phyloP scores from a whole-genome alignment of 495 filamentous ascomycete genomes.

The Penicillium dipodomyicola region DNA sequence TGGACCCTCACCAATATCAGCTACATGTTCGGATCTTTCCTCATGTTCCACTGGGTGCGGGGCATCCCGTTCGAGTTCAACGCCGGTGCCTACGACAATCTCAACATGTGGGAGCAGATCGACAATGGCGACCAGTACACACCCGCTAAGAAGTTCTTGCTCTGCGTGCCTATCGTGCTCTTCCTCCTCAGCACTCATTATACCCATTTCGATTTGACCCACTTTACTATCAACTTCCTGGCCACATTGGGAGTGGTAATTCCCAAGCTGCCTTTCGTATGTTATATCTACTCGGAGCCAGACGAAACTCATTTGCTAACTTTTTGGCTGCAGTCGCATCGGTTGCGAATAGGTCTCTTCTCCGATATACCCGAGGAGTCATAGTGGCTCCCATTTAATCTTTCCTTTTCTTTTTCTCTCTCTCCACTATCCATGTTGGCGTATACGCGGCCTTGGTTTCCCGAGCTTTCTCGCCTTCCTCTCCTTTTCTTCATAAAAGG shows the following conservation, averaged over 20 bases:
- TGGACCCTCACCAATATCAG: slow-evolving; percentile 99
- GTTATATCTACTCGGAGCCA: slow-evolving; percentile 30
- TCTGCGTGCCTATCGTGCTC: slow-evolving; percentile 88
- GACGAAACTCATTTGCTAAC: slow-evolving; percentile 22
- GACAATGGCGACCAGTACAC: slow-evolving; percentile 99
- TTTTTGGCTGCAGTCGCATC: slow-evolving; percentile 38
- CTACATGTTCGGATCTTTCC: slow-evolving; percentile 97
- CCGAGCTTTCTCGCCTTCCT: slow-evolving; percentile 7
- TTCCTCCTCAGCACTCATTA: slow-evolving; percentile 98
- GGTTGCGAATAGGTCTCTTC: slow-evolving; percentile 50
- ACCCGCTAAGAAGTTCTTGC: slow-evolving; percentile 94
- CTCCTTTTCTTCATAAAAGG: slow-evolving; percentile 18
- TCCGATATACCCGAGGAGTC: slow-evolving; percentile 44
- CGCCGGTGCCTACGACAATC: slow-evolving; percentile 96
- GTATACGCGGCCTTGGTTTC: slow-evolving; percentile 18
- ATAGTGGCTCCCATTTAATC: slow-evolving; percentile 31
- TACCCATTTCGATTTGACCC: slow-evolving; percentile 93
- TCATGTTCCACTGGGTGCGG: slow-evolving; percentile 99
- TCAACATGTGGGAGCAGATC: slow-evolving; percentile 99
- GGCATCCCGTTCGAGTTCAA: slow-evolving; percentile 99
- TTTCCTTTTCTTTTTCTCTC: slow-evolving; percentile 13
- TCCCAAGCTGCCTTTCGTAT: slow-evolving; percentile 90
- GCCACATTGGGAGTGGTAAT: slow-evolving; percentile 90
- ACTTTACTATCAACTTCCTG: slow-evolving; percentile 95
- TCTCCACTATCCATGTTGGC: slow-evolving; percentile 21